Conservation (phyloP, 2,329 filamentous ascomycete species). For the Pseudogymnoascus sp. region DNA sequence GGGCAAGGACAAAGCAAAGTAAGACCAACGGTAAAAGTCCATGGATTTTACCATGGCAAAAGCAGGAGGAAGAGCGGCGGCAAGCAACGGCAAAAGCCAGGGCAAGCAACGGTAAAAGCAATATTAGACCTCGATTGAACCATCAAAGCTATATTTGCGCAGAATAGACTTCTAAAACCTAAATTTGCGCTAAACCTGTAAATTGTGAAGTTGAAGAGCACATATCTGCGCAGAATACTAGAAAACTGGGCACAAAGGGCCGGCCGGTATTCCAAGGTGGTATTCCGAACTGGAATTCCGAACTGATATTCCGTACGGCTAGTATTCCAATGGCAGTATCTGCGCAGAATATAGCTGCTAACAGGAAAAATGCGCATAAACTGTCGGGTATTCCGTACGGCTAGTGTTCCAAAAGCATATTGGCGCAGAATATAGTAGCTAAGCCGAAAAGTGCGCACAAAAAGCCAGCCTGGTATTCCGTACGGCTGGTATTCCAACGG, state of each 20-base stretch:
- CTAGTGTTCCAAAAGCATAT: not conserved
- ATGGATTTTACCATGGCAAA: too few relatives aligned
- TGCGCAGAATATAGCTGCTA: not conserved
- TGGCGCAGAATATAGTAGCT: too few relatives aligned
- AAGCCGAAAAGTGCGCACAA: too few relatives aligned
- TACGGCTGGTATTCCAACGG: too few relatives aligned
- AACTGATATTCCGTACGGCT: not conserved
- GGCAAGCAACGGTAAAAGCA: not conserved
- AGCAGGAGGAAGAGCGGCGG: not conserved
- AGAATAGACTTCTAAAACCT: not conserved
- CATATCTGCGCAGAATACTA: not conserved
- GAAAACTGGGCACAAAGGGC: not conserved
- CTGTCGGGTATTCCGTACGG: not conserved
- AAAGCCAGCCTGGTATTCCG: too few relatives aligned
- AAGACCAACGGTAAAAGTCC: too few relatives aligned
- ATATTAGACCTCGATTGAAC: not conserved
- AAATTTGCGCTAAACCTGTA: not conserved
- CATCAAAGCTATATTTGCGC: not conserved
- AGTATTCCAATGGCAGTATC: not conserved
- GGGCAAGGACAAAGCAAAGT: not conserved
- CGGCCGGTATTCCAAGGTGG: not conserved
- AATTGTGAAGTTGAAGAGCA: not conserved
- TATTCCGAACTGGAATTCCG: not conserved
- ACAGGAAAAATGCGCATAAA: not conserved
- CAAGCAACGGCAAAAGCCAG: not conserved